Conservation (phyloP, 1,139 yeast genomes). For the Yamadazyma conglobata region DNA sequence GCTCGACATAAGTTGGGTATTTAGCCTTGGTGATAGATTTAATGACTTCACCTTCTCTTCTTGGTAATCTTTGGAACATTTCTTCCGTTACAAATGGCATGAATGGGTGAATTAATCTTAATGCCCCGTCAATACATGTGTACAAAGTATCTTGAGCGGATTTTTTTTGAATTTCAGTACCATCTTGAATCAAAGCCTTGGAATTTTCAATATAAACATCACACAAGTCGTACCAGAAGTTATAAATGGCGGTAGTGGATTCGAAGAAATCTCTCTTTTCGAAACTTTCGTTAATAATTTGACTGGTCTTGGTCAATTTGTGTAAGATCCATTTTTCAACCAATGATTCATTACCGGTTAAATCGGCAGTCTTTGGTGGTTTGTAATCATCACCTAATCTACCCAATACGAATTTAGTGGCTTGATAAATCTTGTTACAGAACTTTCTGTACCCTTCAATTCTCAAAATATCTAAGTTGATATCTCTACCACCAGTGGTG, state of each 20-base stretch:
- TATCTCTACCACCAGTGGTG: slow-evolving; percentile 98
- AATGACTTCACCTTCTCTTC: slow-evolving; percentile 68
- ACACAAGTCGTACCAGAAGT: slow-evolving; percentile 95
- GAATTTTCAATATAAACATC: slow-evolving; percentile 98
- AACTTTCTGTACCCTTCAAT: slow-evolving; percentile 99
- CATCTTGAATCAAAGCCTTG: slow-evolving; percentile 87
- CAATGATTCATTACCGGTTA: slow-evolving; percentile 80
- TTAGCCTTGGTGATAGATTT: slow-evolving; percentile 74
- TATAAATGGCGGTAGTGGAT: slow-evolving; percentile 82
- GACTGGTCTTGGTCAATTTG: slow-evolving; percentile 70
- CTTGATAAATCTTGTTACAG: slow-evolving; percentile 99
- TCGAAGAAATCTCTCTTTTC: slow-evolving; percentile 88
- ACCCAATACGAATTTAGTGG: slow-evolving; percentile 94
- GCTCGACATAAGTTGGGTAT: slow-evolving; percentile 66
- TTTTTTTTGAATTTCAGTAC: slow-evolving; percentile 75
- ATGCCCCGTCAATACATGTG: slow-evolving; percentile 88
- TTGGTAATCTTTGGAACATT: slow-evolving; percentile 98
- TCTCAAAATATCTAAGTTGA: slow-evolving; percentile 91
- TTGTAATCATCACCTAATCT: slow-evolving; percentile 84
- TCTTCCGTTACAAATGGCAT: slow-evolving; percentile 98
- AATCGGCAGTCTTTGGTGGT: slow-evolving; percentile 63
- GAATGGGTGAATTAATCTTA: slow-evolving; percentile 92
- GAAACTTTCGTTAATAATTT: slow-evolving; percentile 59
- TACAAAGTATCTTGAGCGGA: slow-evolving; percentile 93
- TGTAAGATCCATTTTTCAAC: slow-evolving; percentile 97